These are phyloP conservation scores for Laguncularia racemosa DNA, from an alignment of 345 rosid genomes.

Conservation along the genomic window DNA sequence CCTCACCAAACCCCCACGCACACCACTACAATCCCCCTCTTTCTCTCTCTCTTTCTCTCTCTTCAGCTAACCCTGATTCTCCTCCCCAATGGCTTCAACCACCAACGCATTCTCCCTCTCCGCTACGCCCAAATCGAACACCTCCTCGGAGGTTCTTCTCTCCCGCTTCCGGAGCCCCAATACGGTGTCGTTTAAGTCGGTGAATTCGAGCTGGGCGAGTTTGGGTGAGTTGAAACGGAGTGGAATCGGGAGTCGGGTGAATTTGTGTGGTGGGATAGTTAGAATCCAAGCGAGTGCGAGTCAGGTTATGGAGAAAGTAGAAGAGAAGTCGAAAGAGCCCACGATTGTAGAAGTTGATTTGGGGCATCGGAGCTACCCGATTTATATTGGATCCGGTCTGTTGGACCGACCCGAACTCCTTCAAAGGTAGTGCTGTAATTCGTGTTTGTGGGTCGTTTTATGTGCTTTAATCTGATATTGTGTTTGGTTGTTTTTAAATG, in stretches of 20 bases:
- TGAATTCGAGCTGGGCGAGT: neutral
- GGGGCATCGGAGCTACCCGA: conserved; percentile 90
- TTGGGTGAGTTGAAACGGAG: conserved; percentile 18
- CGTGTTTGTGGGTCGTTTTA: neutral
- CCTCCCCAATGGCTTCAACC: conserved; percentile 43
- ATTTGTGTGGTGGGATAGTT: conserved; percentile 7
- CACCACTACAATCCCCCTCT: neutral
- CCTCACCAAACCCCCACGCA: conserved; percentile 3
- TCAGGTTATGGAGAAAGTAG: conserved; percentile 55
- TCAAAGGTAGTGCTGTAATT: conserved; percentile 42
- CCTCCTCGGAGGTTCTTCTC: conserved; percentile 7
- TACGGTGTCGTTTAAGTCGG: conserved; percentile 18
- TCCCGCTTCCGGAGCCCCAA: conserved; percentile 21
- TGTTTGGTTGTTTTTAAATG: too few species aligned
- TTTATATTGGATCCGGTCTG: conserved; percentile 85
- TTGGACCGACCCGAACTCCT: conserved; percentile 74
- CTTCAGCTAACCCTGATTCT: neutral
- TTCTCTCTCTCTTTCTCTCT: conserved; percentile 2
- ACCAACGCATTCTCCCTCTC: conserved; percentile 43
- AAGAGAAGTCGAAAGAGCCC: conserved; percentile 29
- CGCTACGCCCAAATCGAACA: conserved; percentile 21
- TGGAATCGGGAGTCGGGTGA: conserved; percentile 14
- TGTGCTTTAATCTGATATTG: too few species aligned
- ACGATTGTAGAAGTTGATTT: conserved; percentile 80
- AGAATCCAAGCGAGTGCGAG: conserved; percentile 42